phyloP scores from a whole-genome alignment of 495 filamentous ascomycete genomes.

The Sabuloglossum arenarium region DNA sequence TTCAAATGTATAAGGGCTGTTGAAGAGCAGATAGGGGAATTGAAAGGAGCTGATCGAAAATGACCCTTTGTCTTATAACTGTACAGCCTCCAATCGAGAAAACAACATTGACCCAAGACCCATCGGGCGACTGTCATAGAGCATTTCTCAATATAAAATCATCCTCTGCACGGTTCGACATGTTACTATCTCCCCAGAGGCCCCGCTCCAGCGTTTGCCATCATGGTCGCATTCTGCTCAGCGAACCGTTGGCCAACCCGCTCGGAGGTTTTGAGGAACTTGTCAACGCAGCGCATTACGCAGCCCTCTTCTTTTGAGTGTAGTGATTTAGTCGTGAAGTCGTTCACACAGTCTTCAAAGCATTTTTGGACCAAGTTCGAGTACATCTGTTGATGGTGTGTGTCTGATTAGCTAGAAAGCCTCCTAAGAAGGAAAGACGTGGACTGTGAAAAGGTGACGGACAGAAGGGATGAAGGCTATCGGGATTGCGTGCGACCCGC shows the following conservation, averaged over 20 bases:
- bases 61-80: not conserved
- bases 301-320: constrained; percentile 70
- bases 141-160: not conserved
- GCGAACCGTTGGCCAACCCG: constrained; percentile 79
- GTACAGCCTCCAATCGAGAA: not conserved
- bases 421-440: not conserved
- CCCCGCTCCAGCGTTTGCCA: constrained; percentile 28
- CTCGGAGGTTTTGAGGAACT: constrained; percentile 73
- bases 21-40: not conserved
- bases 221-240: constrained; percentile 81
- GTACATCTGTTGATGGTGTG: constrained; percentile 48
- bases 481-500: not conserved
- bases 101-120: not conserved
- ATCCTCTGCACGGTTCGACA: not conserved
- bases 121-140: not conserved
- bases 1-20: not conserved
- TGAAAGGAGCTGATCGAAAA: not conserved
- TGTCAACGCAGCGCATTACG: constrained; percentile 82
- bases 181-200: not conserved
- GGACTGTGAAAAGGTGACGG: not conserved
- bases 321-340: constrained; percentile 94
- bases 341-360: constrained; percentile 92
- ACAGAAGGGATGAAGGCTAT: constrained; percentile 1
- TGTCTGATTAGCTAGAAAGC: constrained; percentile 1
- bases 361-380: constrained; percentile 86